Conservation (phyloP, 176 grass and related monocot genomes). For the Triticum aestivum region IWGSC_CS_RefSeq_v2.1 NC_057805.1:365322877-365323376, state of each 20-base stretch:
- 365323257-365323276: background rate
- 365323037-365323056: no score
- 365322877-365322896: no score
- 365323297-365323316: background rate
- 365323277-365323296: background rate
- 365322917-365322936: no score
- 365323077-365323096: background rate
- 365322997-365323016: no score
- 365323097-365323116: no score
- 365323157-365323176: slow-evolving; percentile 59
- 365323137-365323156: slow-evolving; percentile 57
- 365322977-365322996: background rate
- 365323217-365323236: slow-evolving; percentile 82
- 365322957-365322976: background rate
- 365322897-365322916: no score
- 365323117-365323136: background rate
- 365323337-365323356: background rate
- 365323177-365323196: slow-evolving; percentile 74
- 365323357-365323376: background rate
- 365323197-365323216: slow-evolving; percentile 70
- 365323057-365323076: background rate
- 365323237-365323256: background rate
- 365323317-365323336: background rate
- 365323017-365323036: no score
- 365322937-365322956: no score